A percentile compares a stretch with the other conserved stretches of the same genome.
Conservation (phyloP, 495 filamentous ascomycete species). For the Schizothecium vesticola region DNA sequence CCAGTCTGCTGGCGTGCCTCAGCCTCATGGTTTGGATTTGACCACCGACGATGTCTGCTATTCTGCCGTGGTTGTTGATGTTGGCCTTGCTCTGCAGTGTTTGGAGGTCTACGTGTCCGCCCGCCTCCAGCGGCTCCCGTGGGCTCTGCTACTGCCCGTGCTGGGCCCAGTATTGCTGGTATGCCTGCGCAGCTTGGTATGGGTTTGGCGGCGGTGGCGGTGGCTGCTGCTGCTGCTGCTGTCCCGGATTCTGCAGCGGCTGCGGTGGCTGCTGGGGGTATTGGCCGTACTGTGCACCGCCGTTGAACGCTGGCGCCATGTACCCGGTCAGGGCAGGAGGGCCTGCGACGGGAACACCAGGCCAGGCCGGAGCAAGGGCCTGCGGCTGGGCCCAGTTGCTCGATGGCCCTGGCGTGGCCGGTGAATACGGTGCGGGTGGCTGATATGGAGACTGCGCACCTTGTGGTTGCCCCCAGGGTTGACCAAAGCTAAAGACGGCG, state of each 20-base stretch:
- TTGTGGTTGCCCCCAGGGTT: conserved; percentile 16
- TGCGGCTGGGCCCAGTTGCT: background rate
- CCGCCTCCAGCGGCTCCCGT: no score
- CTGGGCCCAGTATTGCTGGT: conserved; percentile 3
- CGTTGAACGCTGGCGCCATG: conserved; percentile 48
- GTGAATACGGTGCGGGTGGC: background rate
- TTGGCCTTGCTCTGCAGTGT: no score
- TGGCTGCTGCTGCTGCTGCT: conserved; percentile 16
- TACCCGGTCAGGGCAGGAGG: background rate
- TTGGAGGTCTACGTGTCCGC: no score
- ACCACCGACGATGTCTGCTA: no score
- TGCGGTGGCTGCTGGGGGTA: conserved; percentile 31
- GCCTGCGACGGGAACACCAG: background rate
- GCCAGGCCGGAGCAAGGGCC: background rate
- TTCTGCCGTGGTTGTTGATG: no score
- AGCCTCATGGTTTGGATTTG: conserved; percentile 5
- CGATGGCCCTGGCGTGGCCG: background rate
- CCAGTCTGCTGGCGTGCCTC: background rate
- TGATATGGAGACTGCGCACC: conserved; percentile 13
- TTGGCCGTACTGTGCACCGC: conserved; percentile 39
- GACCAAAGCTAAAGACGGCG: conserved; percentile 18
- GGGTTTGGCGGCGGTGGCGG: conserved; percentile 7
- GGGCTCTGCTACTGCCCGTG: background rate
- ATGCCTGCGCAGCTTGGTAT: conserved; percentile 2
- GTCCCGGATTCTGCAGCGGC: conserved; percentile 29